phyloP scores from a whole-genome alignment of 2,329 filamentous ascomycete genomes.

The Lasiodiplodia sp. region DNA sequence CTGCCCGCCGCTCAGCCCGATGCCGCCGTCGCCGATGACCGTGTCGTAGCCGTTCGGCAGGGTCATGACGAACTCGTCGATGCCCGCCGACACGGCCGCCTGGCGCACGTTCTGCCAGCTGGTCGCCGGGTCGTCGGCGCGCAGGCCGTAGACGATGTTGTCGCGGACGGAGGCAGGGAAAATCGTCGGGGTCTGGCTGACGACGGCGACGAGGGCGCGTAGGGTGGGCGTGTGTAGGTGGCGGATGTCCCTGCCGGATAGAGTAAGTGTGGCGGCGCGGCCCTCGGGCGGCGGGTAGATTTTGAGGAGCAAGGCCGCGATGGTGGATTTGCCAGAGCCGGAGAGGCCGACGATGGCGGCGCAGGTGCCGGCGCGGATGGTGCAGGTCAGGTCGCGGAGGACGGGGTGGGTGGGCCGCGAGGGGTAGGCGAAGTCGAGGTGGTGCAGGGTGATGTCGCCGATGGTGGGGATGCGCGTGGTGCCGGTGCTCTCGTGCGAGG shows the following conservation, averaged over 20 bases:
- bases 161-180: slow-evolving; percentile 79
- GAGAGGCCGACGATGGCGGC: slow-evolving; percentile 84
- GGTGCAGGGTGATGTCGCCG: slow-evolving; percentile 65
- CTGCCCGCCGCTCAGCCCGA: slow-evolving; percentile 79
- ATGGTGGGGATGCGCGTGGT: slow-evolving; percentile 51
- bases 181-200: slow-evolving; percentile 74
- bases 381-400: slow-evolving; percentile 70
- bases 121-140: slow-evolving; percentile 58
- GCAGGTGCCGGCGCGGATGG: slow-evolving; percentile 68
- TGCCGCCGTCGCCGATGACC: slow-evolving; percentile 76
- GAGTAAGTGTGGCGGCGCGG: slow-evolving; percentile 54
- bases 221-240: slow-evolving; percentile 67
- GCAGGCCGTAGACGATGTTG: slow-evolving; percentile 84
- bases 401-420: slow-evolving; percentile 60
- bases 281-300: slow-evolving; percentile 62
- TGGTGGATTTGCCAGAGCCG: slow-evolving; percentile 90
- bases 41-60: slow-evolving; percentile 77
- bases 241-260: slow-evolving; percentile 64
- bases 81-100: slow-evolving; percentile 64
- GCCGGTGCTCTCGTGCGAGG: slow-evolving; percentile 66
- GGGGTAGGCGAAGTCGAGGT: slow-evolving; percentile 77
- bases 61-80: slow-evolving; percentile 78
- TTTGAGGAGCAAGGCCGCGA: slow-evolving; percentile 76
- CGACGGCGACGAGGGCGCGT: slow-evolving; percentile 69
- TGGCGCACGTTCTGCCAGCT: slow-evolving; percentile 54